These are phyloP conservation scores for Patellifolia procumbens DNA, from an alignment of 179 eudicot species.

Conservation along the genomic window DNA sequence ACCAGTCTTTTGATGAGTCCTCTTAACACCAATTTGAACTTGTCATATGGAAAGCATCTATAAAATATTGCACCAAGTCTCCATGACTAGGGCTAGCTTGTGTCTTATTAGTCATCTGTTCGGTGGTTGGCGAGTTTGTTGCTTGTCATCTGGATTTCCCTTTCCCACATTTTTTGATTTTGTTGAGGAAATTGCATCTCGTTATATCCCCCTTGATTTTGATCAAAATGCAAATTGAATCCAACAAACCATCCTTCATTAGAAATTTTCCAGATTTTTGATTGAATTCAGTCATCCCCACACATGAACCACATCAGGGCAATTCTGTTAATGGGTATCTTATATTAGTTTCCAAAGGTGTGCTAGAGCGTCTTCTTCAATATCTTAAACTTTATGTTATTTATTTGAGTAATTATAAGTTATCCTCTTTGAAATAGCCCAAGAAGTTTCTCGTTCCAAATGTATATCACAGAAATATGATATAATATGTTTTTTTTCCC, in stretches of 20 bases:
- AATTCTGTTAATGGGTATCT: not conserved
- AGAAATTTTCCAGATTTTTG: not conserved
- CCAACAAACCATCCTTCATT: not conserved
- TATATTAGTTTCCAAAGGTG: not conserved
- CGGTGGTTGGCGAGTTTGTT: not conserved
- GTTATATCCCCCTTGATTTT: too few relatives aligned
- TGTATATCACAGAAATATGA: too few relatives aligned
- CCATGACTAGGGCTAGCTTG: too few relatives aligned
- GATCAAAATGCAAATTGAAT: not conserved
- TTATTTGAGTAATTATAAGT: too few relatives aligned
- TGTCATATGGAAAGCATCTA: too few relatives aligned
- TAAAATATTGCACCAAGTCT: too few relatives aligned
- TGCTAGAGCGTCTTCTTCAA: not conserved
- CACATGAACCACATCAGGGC: not conserved
- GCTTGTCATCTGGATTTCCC: not conserved
- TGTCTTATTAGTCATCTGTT: not conserved
- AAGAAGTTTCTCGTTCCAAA: too few relatives aligned
- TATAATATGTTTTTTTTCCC: too few relatives aligned
- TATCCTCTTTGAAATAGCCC: too few relatives aligned
- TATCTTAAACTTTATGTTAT: not conserved
- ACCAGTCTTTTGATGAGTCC: too few relatives aligned
- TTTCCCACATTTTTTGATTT: too few relatives aligned
- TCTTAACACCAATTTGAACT: too few relatives aligned
- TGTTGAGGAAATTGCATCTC: not conserved
- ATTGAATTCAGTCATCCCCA: not conserved